These are phyloP conservation scores for Leishmania gerbilli DNA, from an alignment of 208 protist species.

Conservation along the genomic window DNA sequence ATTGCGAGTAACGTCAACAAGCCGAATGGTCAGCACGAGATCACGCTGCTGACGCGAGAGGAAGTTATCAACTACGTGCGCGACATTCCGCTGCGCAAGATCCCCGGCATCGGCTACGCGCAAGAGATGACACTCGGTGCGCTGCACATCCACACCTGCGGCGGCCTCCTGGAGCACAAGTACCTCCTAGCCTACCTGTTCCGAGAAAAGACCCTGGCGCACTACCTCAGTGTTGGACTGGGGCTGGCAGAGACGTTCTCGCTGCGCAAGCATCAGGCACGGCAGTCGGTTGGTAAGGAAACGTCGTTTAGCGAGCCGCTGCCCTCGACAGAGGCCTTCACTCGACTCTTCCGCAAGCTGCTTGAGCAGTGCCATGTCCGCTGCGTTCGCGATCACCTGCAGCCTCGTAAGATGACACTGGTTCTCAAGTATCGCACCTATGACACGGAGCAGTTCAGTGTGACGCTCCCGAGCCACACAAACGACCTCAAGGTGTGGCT, in stretches of 20 bases:
- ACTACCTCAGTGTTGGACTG: constrained; percentile 78
- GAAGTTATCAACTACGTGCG: constrained; percentile 81
- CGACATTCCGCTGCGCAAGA: constrained; percentile 72
- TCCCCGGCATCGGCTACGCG: constrained; percentile 84
- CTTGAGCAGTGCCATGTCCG: constrained; percentile 56
- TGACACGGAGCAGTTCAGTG: constrained; percentile 70
- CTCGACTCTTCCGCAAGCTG: constrained; percentile 48
- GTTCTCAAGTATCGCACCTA: constrained; percentile 78
- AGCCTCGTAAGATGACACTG: constrained; percentile 54
- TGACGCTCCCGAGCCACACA: constrained; percentile 51
- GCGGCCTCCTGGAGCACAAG: constrained; percentile 69
- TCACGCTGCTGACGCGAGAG: constrained; percentile 72
- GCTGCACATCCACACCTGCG: constrained; percentile 78
- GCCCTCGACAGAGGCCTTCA: constrained; percentile 52
- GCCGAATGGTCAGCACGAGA: constrained; percentile 94
- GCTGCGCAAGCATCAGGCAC: constrained; percentile 43
- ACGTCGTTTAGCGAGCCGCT: constrained; percentile 69
- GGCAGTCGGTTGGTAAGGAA: constrained; percentile 84
- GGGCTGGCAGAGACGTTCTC: constrained; percentile 63
- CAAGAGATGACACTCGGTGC: constrained; percentile 70
- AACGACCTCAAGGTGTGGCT: constrained; percentile 76
- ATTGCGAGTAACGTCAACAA: constrained; percentile 95
- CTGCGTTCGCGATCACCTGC: constrained; percentile 55
- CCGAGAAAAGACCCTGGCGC: constrained; percentile 70
- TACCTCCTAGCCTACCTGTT: constrained; percentile 80